Evolutionary conservation across 352 stramenopile species (phyloP).

Genomic region (Globisporangium recalcitrans): DNA sequence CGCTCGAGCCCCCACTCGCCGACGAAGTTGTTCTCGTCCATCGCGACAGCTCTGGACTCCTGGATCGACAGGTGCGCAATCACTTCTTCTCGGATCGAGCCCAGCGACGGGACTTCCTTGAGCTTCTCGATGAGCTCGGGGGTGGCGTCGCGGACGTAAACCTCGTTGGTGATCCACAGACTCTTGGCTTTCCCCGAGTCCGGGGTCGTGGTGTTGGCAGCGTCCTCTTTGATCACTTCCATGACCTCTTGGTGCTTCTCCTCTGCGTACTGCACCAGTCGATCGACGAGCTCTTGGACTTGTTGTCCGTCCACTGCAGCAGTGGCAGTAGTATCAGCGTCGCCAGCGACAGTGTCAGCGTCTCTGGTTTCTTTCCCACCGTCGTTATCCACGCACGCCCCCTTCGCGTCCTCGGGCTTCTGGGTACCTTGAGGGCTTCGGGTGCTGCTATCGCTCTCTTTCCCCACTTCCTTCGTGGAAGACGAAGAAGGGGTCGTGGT

Average conservation of each 20-base stretch:
- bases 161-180: slow-evolving; percentile 52
- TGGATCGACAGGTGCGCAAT: slow-evolving; percentile 18
- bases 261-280: slow-evolving; percentile 23
- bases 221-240: slow-evolving; percentile 18
- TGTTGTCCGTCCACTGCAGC: slow-evolving; percentile 14
- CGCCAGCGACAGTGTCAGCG: not conserved
- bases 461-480: not conserved
- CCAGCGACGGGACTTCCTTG: slow-evolving; percentile 23
- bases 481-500: not conserved
- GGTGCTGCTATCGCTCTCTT: slow-evolving; percentile 11
- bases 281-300: slow-evolving; percentile 27
- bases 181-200: slow-evolving; percentile 17
- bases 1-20: slow-evolving; percentile 37
- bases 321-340: slow-evolving; percentile 1
- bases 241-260: slow-evolving; percentile 29
- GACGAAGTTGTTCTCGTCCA: slow-evolving; percentile 18
- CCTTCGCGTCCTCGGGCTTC: slow-evolving; percentile 5
- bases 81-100: slow-evolving; percentile 24
- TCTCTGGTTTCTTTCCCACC: slow-evolving; percentile 4
- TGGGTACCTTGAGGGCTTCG: not conserved
- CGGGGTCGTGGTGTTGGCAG: slow-evolving; percentile 8
- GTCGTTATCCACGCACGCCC: slow-evolving; percentile 5
- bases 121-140: slow-evolving; percentile 31
- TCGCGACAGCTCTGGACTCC: slow-evolving; percentile 4
- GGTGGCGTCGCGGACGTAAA: slow-evolving; percentile 31